Evolutionary conservation across 192 early-diverging fungal species (phyloP).

Genomic region (Entomortierella lignicola): DNA sequence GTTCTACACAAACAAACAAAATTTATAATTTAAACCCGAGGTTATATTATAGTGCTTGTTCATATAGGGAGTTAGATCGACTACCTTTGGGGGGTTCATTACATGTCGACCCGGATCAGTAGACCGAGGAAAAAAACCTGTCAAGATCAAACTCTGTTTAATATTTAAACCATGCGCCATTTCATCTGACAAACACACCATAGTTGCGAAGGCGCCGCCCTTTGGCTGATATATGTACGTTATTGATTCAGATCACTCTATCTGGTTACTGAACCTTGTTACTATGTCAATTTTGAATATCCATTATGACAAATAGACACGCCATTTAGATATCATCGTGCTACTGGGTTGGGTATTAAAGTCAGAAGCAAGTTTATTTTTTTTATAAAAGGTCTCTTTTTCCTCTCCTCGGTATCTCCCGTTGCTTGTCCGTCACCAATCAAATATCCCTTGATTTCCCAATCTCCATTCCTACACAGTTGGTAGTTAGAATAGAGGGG

Average conservation of each 20-base stretch:
- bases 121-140: background rate
- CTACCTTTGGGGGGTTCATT: background rate
- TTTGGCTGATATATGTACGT: background rate
- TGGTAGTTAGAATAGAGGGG: background rate
- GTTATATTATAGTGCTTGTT: no score
- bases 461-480: background rate
- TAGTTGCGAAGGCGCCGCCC: constrained; percentile 2
- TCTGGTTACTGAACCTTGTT: no score
- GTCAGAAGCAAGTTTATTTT: no score
- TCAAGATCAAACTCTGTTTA: background rate
- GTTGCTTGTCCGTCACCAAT: constrained; percentile 7
- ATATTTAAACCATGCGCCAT: constrained; percentile 11
- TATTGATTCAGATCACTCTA: background rate
- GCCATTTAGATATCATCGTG: no score
- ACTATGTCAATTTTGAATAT: no score
- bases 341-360: no score
- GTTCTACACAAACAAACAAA: no score
- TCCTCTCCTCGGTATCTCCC: background rate
- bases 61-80: background rate
- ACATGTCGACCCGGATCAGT: background rate
- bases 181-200: constrained; percentile 21
- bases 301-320: no score
- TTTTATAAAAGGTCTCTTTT: constrained; percentile 3
- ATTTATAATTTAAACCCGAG: no score
- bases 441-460: constrained; percentile 2